Evolutionary conservation across 495 filamentous ascomycete genomes (phyloP).

Genomic region (Glutinoglossum americanum): DNA sequence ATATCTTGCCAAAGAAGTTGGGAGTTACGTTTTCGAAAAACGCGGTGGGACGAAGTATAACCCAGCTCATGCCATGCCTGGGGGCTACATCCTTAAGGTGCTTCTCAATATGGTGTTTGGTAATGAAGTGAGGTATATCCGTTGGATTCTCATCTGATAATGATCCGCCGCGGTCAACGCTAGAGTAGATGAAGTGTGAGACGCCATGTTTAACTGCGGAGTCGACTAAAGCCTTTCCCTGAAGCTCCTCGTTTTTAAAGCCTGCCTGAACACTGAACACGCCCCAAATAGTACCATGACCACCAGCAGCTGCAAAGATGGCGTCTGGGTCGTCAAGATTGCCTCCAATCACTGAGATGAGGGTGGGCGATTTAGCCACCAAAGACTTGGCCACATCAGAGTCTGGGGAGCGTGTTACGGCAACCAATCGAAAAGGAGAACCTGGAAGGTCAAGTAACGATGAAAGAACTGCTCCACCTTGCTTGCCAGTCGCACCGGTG

Average conservation of each 20-base stretch:
- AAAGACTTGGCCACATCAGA: conserved; percentile 32
- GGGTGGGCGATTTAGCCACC: conserved; percentile 19
- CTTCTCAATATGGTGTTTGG: conserved; percentile 42
- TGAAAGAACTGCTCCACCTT: conserved; percentile 40
- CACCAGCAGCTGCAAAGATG: conserved; percentile 30
- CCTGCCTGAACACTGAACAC: conserved; percentile 27
- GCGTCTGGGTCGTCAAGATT: conserved; percentile 26
- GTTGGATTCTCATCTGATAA: conserved; percentile 33
- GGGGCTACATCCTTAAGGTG: conserved; percentile 26
- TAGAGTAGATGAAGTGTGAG: conserved; percentile 40
- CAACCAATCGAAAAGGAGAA: conserved; percentile 37
- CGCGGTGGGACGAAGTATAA: conserved; percentile 37
- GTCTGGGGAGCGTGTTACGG: conserved; percentile 38
- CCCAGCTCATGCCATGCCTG: conserved; percentile 19
- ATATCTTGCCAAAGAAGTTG: conserved; percentile 35
- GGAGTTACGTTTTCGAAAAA: conserved; percentile 47
- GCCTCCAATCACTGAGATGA: conserved; percentile 33
- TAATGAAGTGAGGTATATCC: conserved; percentile 35
- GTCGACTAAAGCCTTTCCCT: conserved; percentile 42
- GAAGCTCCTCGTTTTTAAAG: conserved; percentile 24
- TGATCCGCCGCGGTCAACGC: conserved; percentile 43
- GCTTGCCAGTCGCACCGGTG: conserved; percentile 52
- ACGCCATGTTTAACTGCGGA: conserved; percentile 33
- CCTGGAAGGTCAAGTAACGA: conserved; percentile 26
- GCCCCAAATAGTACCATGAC: conserved; percentile 27